phyloP scores from a whole-genome alignment of 2,329 filamentous ascomycete species.

The Gaeumannomyces sp. region DNA sequence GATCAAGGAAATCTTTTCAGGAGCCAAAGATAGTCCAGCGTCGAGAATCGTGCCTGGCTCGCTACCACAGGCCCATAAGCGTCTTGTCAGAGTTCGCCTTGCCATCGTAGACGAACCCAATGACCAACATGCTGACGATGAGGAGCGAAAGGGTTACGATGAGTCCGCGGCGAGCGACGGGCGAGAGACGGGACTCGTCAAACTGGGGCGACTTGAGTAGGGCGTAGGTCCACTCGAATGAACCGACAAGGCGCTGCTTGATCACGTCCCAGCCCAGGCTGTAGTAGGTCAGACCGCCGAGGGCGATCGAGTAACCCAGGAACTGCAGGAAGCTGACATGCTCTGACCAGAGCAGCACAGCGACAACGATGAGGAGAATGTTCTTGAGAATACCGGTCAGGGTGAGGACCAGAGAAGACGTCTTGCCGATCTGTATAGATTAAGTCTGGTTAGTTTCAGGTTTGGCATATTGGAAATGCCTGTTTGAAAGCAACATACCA shows the following conservation, averaged over 20 bases:
- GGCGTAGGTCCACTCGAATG: slow-evolving; percentile 15
- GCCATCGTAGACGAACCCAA: slow-evolving; percentile 15
- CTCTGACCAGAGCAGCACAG: slow-evolving; percentile 73
- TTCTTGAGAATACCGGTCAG: slow-evolving; percentile 84
- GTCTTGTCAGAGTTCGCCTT: background rate
- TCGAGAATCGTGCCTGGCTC: background rate
- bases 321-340: slow-evolving; percentile 64
- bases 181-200: slow-evolving; percentile 15
- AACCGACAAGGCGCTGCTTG: slow-evolving; percentile 10
- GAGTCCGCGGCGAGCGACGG: slow-evolving; percentile 19
- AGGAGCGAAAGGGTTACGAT: slow-evolving; percentile 15
- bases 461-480: background rate
- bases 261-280: slow-evolving; percentile 28
- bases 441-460: background rate
- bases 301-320: slow-evolving; percentile 70
- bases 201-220: slow-evolving; percentile 14
- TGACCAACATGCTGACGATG: slow-evolving; percentile 15
- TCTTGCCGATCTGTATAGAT: slow-evolving; percentile 68
- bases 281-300: slow-evolving; percentile 44
- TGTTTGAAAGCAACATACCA: slow-evolving; percentile 49
- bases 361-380: slow-evolving; percentile 72
- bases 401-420: slow-evolving; percentile 78
- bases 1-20: background rate
- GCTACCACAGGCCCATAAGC: background rate
- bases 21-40: background rate